A percentile compares a stretch with the other conserved stretches of the same genome.
These are phyloP conservation scores for Verticillium isaacii DNA, from an alignment of 2,329 filamentous ascomycete genomes.

Conservation along the genomic window DNA sequence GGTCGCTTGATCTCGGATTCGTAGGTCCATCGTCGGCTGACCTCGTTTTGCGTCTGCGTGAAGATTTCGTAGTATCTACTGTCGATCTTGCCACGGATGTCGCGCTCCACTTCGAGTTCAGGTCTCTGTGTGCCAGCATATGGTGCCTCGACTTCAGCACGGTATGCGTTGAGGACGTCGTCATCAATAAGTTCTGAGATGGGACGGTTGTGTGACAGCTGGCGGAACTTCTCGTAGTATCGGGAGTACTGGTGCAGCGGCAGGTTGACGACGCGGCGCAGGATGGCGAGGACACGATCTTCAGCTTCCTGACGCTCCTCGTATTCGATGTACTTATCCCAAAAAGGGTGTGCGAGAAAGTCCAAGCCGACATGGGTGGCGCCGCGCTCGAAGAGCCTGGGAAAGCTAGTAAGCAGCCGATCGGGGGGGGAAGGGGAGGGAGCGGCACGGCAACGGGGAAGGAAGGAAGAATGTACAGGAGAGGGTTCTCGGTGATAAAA, in stretches of 20 bases:
- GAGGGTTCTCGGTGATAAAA: slow-evolving; percentile 48
- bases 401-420: slow-evolving; percentile 21
- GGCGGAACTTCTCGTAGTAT: slow-evolving; percentile 88
- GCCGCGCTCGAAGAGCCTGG: slow-evolving; percentile 87
- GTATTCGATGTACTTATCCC: slow-evolving; percentile 98
- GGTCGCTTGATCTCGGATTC: slow-evolving; percentile 93
- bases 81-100: slow-evolving; percentile 76
- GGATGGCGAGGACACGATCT: slow-evolving; percentile 80
- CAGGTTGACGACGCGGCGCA: slow-evolving; percentile 78
- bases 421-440: slow-evolving; percentile 10
- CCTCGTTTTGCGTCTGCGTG: slow-evolving; percentile 76
- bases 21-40: slow-evolving; percentile 89
- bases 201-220: slow-evolving; percentile 68
- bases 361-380: slow-evolving; percentile 82
- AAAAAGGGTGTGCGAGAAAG: slow-evolving; percentile 92
- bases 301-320: slow-evolving; percentile 84
- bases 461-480: slow-evolving; percentile 26
- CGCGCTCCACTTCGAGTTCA: slow-evolving; percentile 77
- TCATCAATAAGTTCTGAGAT: slow-evolving; percentile 66
- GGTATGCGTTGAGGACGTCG: slow-evolving; percentile 64
- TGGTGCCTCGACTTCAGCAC: slow-evolving; percentile 62
- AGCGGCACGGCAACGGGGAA: slow-evolving; percentile 39
- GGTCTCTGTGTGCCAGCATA: slow-evolving; percentile 51
- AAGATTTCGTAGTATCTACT: slow-evolving; percentile 77
- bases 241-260: slow-evolving; percentile 94